These are phyloP conservation scores for Lentinula boryana DNA, from an alignment of 768 basidiomycete species.

Conservation along the genomic window DNA sequence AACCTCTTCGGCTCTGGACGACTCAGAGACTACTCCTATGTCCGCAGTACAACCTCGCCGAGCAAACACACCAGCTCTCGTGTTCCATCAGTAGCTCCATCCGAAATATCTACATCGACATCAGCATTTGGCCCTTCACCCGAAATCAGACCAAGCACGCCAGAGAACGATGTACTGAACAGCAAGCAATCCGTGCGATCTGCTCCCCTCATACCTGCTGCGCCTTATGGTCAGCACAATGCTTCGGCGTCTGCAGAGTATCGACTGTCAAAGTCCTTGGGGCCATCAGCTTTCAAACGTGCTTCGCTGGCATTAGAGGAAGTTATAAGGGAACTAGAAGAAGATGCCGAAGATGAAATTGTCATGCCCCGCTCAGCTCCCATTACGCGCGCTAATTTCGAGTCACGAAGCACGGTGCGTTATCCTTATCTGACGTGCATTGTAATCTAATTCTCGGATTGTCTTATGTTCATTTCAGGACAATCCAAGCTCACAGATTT, in stretches of 20 bases:
- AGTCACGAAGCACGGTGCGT: constrained; percentile 27
- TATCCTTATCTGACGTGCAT: constrained; percentile 1
- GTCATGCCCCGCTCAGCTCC: constrained; percentile 63
- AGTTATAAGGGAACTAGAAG: constrained; percentile 75
- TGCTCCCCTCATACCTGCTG: constrained; percentile 32
- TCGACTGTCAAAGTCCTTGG: constrained; percentile 44
- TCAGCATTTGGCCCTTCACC: constrained; percentile 33
- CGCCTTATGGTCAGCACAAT: constrained; percentile 27
- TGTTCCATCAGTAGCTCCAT: constrained; percentile 44
- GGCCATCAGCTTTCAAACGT: constrained; percentile 47
- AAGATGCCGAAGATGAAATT: constrained; percentile 71
- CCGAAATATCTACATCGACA: constrained; percentile 34
- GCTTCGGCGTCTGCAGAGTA: constrained; percentile 34
- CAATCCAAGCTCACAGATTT: constrained; percentile 12
- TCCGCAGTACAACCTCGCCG: constrained; percentile 48
- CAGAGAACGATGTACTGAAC: constrained; percentile 38
- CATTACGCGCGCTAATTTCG: constrained; percentile 32
- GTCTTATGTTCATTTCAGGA: background rate
- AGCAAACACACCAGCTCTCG: constrained; percentile 38
- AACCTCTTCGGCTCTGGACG: constrained; percentile 82
- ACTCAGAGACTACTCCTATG: constrained; percentile 67
- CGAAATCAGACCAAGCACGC: constrained; percentile 47
- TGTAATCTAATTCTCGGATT: background rate
- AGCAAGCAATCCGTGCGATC: constrained; percentile 33
- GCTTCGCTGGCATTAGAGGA: constrained; percentile 72